Base-by-base conservation (phyloP, 2,329 filamentous ascomycete genomes). In the Exophiala phaeomuriformis region DNA sequence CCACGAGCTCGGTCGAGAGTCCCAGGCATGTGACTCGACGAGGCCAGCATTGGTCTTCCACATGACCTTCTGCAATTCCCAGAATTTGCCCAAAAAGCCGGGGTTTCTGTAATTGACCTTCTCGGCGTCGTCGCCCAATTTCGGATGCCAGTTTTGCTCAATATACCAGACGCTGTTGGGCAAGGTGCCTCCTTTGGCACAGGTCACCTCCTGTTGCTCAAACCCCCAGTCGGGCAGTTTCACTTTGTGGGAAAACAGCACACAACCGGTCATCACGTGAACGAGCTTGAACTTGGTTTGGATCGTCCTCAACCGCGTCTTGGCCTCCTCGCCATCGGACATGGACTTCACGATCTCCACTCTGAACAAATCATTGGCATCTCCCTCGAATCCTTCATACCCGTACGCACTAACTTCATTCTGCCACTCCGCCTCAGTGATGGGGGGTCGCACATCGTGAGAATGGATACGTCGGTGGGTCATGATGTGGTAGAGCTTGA, bases 181-280 rank as follows among this genome's bases (percentile, higher is more conserved):
- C 36, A 96, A 75, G 58, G 90, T 95, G 63, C 90, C 93, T 45
- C 88, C 85, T 63, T 84, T 86, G 5, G 93, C 93, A 67, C 93
- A 98, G 19, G 91, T 97, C n/a, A 98, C 93, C 72, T 98, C 93
- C 70, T 98, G 93, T 71, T 98, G 93, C 70, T 97, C 93, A 49
- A 86, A 98, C 44, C 88, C 93, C 93, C 93, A 98, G 2, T 95
- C 90, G 2, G 93, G 93, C 54, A 98, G 84, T 76, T 98, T 98
- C 68, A 97, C 90, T 75, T 96, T 97, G 79, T 98, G 93, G 0
- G 91, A 97, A 77, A 98, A 98, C 28, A 98, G 78, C 8, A 85
- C 87, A 67, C 93, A 98, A 44, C 91, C 90, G 59, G 90, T 95
- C 93, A 98, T 97, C 68, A 95, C 74, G 67, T 98, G 93, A 33